These are phyloP conservation scores for Rhodotorula sp. DNA, from an alignment of 1,284 basidiomycete species.

Conservation along the genomic window DNA sequence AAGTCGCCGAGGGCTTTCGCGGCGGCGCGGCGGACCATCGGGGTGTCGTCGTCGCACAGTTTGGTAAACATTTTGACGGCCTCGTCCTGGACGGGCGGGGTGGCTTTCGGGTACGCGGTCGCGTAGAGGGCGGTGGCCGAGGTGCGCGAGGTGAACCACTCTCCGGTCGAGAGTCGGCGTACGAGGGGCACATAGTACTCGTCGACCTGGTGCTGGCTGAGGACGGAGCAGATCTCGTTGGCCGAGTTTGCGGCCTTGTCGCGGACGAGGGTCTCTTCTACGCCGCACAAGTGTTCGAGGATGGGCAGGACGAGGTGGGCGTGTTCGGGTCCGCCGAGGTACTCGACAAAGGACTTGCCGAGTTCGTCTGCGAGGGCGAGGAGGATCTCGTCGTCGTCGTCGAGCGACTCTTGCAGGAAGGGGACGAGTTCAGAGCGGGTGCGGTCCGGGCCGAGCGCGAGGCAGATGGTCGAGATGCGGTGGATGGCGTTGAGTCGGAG, in stretches of 20 bases:
- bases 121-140: slow-evolving; percentile 93
- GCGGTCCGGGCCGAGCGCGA: slow-evolving; percentile 92
- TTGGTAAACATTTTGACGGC: slow-evolving; percentile 80
- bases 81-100: slow-evolving; percentile 70
- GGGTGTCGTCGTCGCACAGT: slow-evolving; percentile 91
- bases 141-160: slow-evolving; percentile 99
- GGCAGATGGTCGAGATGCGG: slow-evolving; percentile 95
- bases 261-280: slow-evolving; percentile 96
- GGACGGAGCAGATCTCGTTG: slow-evolving; percentile 78
- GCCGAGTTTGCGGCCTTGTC: slow-evolving; percentile 99
- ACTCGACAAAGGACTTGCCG: slow-evolving; percentile 79
- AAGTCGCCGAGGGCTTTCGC: slow-evolving; percentile 94
- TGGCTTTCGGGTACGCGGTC: slow-evolving; percentile 66
- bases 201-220: slow-evolving; percentile 80
- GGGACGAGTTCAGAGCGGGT: slow-evolving; percentile 94
- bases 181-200: slow-evolving; percentile 89
- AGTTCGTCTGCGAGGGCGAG: slow-evolving; percentile 95
- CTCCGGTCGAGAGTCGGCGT: slow-evolving; percentile 83
- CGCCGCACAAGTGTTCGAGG: slow-evolving; percentile 91
- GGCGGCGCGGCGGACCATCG: slow-evolving; percentile 96
- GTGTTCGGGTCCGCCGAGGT: slow-evolving; percentile 84
- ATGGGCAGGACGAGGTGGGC: slow-evolving; percentile 90
- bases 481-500: slow-evolving; percentile 95
- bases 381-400: slow-evolving; percentile 98
- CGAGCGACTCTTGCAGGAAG: slow-evolving; percentile 95